Conservation (phyloP, 2,329 filamentous ascomycete genomes). For the Penicillium brasilianum region DNA sequence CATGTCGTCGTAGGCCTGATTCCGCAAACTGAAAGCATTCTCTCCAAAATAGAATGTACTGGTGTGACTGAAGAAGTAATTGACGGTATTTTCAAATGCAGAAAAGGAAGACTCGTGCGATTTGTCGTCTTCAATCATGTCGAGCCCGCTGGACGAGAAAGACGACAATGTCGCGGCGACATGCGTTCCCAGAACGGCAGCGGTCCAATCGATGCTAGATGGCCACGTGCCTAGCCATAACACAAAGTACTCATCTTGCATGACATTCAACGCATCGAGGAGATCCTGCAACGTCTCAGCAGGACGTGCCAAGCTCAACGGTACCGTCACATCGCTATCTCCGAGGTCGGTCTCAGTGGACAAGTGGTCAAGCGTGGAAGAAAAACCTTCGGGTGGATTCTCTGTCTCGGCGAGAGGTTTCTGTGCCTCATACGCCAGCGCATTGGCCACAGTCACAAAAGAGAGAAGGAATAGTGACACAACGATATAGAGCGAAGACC, state of each 20-base stretch:
- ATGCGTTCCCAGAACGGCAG: conserved; percentile 80
- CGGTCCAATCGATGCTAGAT: conserved; percentile 88
- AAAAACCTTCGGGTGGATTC: conserved; percentile 4
- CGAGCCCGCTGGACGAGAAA: conserved; percentile 63
- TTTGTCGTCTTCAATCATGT: conserved; percentile 37
- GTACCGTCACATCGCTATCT: conserved; percentile 12
- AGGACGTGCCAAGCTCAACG: conserved; percentile 25
- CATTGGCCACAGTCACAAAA: conserved; percentile 30
- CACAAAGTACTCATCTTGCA: conserved; percentile 80
- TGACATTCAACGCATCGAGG: conserved; percentile 69
- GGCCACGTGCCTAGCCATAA: conserved; percentile 83
- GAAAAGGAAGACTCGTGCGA: conserved; percentile 40
- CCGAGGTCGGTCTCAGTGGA: conserved; percentile 17
- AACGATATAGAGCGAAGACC: conserved; percentile 26
- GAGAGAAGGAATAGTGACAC: conserved; percentile 32
- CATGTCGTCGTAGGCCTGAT: conserved; percentile 89
- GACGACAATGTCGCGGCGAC: conserved; percentile 74
- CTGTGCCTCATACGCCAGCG: conserved; percentile 40
- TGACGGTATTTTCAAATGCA: conserved; percentile 76
- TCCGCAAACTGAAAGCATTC: conserved; percentile 73
- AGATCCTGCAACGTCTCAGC: conserved; percentile 48
- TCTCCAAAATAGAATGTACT: conserved; percentile 85
- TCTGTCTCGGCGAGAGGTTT: conserved; percentile 25
- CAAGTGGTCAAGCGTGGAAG: conserved; percentile 7
- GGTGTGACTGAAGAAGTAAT: conserved; percentile 78